Evolutionary conservation across 768 basidiomycete species (phyloP).

Genomic region (Lentinus brumalis): DNA sequence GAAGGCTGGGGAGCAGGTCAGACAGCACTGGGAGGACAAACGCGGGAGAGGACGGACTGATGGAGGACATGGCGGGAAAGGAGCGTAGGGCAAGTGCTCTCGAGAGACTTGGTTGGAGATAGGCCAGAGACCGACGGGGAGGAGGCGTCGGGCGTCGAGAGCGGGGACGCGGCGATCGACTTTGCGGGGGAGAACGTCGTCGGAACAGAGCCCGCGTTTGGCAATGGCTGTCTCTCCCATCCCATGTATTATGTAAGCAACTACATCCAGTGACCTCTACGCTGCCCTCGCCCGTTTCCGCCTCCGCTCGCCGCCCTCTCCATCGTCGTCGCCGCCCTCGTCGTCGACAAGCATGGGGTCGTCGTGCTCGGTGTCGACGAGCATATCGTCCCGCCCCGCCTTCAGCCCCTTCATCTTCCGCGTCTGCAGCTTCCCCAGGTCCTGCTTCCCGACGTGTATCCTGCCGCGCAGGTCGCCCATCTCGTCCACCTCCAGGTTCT

Average conservation of each 20-base stretch:
- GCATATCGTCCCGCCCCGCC: constrained; percentile 31
- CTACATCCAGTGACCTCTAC: not conserved
- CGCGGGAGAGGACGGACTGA: not conserved
- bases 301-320: constrained; percentile 9
- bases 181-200: not conserved
- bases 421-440: constrained; percentile 82
- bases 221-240: not conserved
- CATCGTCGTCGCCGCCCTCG: constrained; percentile 24
- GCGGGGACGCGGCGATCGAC: not conserved
- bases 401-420: constrained; percentile 97
- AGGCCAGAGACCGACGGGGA: constrained; percentile 1
- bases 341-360: constrained; percentile 4
- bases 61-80: constrained; percentile 2
- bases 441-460: constrained; percentile 89
- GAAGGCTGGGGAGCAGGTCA: not conserved
- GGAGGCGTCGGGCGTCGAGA: not conserved
- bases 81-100: not conserved
- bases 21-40: not conserved
- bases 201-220: not conserved
- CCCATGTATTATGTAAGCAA: constrained; percentile 5
- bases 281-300: constrained; percentile 22
- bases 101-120: not conserved
- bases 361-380: constrained; percentile 12
- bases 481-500: constrained; percentile 95
- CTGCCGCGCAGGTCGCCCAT: constrained; percentile 96